A percentile compares a stretch with the other conserved stretches of the same genome.
Conservation (phyloP, 345 rosid species). For the Lepidium sativum region DNA sequence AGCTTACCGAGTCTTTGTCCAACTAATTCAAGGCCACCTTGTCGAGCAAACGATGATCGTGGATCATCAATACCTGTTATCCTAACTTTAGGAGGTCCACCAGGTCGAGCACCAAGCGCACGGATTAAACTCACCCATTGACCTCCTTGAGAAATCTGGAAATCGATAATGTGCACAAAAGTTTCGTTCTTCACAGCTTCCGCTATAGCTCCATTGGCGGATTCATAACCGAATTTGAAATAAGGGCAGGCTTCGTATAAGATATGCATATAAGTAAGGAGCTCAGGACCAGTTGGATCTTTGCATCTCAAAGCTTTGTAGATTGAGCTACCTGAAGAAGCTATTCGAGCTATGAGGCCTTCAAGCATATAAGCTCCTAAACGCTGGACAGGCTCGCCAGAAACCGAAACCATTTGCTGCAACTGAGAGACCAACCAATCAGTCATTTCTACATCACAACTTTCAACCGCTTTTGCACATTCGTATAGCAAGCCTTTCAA, state of each 20-base stretch:
- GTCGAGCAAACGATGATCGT: constrained; percentile 69
- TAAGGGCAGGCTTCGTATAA: constrained; percentile 88
- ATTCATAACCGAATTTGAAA: constrained; percentile 89
- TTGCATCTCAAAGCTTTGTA: constrained; percentile 78
- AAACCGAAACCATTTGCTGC: constrained; percentile 75
- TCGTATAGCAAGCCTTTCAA: constrained; percentile 60
- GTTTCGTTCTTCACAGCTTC: constrained; percentile 79
- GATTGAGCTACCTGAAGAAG: constrained; percentile 76
- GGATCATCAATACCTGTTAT: constrained; percentile 88
- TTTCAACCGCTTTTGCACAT: constrained; percentile 74
- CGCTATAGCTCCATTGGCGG: constrained; percentile 95
- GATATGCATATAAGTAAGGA: constrained; percentile 81
- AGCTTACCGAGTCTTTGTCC: constrained; percentile 63
- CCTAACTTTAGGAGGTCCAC: constrained; percentile 74
- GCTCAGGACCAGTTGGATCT: constrained; percentile 70
- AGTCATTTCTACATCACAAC: constrained; percentile 34
- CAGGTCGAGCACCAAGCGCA: constrained; percentile 79
- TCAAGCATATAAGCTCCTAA: constrained; percentile 88
- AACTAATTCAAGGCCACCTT: constrained; percentile 78
- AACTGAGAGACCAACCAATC: constrained; percentile 64
- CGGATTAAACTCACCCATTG: constrained; percentile 94
- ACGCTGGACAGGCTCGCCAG: constrained; percentile 86
- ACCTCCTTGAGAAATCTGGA: constrained; percentile 70
- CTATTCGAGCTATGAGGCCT: constrained; percentile 80
- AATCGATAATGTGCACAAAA: constrained; percentile 76